Evolutionary conservation across 1,284 basidiomycete genomes (phyloP).

Genomic region (Leccinum angustisporum): DNA sequence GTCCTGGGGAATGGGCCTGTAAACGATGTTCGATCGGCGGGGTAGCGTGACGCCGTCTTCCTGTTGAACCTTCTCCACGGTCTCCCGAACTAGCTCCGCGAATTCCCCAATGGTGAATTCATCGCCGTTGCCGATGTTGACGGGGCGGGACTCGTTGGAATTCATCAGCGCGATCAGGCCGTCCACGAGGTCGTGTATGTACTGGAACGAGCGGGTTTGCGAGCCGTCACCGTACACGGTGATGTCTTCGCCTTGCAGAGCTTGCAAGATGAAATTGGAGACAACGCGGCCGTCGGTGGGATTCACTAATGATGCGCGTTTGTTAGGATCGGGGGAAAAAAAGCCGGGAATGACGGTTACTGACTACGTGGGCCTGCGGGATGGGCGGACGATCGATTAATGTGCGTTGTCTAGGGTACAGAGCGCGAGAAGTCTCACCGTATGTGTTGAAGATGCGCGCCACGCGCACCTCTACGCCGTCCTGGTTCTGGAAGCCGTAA

Average conservation of each 20-base stretch:
- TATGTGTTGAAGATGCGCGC: constrained; percentile 96
- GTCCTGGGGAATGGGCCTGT: constrained; percentile 87
- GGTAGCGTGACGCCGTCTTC: constrained; percentile 67
- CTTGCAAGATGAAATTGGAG: constrained; percentile 97
- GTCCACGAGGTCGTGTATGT: constrained; percentile 81
- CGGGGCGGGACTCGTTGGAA: constrained; percentile 85
- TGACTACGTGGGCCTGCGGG: constrained; percentile 47
- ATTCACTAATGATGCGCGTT: constrained; percentile 70
- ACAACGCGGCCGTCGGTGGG: constrained; percentile 95
- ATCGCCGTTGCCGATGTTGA: constrained; percentile 92
- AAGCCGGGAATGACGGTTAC: constrained; percentile 18
- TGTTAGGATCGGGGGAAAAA: not conserved
- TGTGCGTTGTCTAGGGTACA: not conserved
- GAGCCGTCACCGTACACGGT: constrained; percentile 96
- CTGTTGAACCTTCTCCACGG: constrained; percentile 86
- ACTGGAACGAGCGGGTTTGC: constrained; percentile 97
- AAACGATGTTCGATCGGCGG: constrained; percentile 69
- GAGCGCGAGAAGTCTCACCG: constrained; percentile 39
- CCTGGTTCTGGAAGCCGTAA: constrained; percentile 92
- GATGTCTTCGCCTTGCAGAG: constrained; percentile 92
- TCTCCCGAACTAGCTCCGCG: constrained; percentile 83
- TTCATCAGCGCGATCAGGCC: constrained; percentile 92
- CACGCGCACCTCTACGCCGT: constrained; percentile 92
- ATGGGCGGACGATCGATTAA: not conserved
- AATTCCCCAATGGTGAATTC: constrained; percentile 95